These are phyloP conservation scores for Aureobasidium sp. DNA, from an alignment of 2,329 filamentous ascomycete species.

Conservation along the genomic window DNA sequence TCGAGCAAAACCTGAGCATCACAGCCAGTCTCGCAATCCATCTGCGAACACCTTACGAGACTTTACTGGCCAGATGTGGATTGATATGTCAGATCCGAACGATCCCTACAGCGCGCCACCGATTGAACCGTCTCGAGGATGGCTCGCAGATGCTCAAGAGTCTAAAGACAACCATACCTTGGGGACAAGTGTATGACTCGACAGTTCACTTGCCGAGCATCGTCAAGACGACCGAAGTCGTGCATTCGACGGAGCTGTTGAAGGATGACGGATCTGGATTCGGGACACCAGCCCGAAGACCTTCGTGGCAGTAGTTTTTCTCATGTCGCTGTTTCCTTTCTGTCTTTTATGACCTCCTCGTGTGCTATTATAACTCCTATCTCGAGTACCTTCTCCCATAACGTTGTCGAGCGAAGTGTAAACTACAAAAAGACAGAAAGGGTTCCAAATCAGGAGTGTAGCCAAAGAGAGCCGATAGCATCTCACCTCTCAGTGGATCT, in stretches of 20 bases:
- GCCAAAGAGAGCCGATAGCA: too few relatives aligned
- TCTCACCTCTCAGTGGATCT: too few relatives aligned
- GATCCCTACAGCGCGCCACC: not conserved
- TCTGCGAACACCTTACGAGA: not conserved
- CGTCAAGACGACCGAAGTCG: constrained; percentile 4
- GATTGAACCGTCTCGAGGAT: not conserved
- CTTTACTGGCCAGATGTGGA: not conserved
- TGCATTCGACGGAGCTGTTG: constrained; percentile 1
- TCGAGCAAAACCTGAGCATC: constrained; percentile 7
- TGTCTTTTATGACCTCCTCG: not conserved
- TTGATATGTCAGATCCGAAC: not conserved
- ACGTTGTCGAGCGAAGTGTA: too few relatives aligned
- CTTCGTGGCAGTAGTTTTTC: not conserved
- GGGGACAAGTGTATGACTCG: not conserved
- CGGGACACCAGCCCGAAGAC: not conserved
- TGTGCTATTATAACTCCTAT: too few relatives aligned
- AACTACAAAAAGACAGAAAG: too few relatives aligned
- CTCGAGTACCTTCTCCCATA: too few relatives aligned
- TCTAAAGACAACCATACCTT: not conserved
- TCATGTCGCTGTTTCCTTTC: not conserved
- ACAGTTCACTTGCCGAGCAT: not conserved
- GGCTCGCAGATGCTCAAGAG: not conserved
- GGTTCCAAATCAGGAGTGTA: too few relatives aligned
- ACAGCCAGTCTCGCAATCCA: not conserved
- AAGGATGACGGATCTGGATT: not conserved